phyloP scores from a whole-genome alignment of 768 basidiomycete genomes.

The Tubosaeta sp. region DNA sequence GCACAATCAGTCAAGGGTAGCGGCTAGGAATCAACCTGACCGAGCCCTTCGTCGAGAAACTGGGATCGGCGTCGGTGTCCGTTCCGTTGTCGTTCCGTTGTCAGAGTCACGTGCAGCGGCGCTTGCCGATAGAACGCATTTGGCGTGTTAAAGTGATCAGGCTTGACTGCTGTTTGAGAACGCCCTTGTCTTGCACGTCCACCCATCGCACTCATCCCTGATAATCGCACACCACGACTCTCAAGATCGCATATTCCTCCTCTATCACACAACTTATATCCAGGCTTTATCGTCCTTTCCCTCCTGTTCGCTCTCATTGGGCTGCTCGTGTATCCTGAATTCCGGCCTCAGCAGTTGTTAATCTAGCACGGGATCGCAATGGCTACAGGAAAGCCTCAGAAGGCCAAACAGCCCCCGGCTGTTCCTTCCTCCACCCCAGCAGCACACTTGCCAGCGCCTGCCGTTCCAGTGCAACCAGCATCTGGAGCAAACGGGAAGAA shows the following conservation, averaged over 20 bases:
- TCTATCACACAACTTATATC: not conserved
- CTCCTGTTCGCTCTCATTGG: not conserved
- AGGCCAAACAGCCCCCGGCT: constrained; percentile 15
- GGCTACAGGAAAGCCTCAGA: constrained; percentile 28
- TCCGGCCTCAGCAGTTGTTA: constrained; percentile 4
- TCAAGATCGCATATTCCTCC: constrained; percentile 13
- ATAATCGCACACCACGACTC: constrained; percentile 15
- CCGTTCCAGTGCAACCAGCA: constrained; percentile 5
- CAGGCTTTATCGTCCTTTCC: constrained; percentile 1
- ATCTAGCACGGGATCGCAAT: constrained; percentile 20
- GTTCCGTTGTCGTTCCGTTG: constrained; percentile 20
- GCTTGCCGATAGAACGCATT: constrained; percentile 29
- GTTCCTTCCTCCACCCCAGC: constrained; percentile 6
- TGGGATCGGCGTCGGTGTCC: constrained; percentile 6
- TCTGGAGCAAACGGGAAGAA: constrained; percentile 29
- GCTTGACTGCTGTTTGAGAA: constrained; percentile 14
- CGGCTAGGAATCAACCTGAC: no score
- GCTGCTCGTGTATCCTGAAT: not conserved
- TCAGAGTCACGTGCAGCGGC: constrained; percentile 27
- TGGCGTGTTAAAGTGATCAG: constrained; percentile 32
- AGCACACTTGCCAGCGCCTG: constrained; percentile 7
- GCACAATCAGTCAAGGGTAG: no score
- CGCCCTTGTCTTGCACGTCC: constrained; percentile 11
- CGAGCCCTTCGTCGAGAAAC: no score
- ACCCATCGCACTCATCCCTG: constrained; percentile 20